These are phyloP conservation scores for Talaromyces sp. DNA, from an alignment of 2,329 filamentous ascomycete species.

Conservation along the genomic window DNA sequence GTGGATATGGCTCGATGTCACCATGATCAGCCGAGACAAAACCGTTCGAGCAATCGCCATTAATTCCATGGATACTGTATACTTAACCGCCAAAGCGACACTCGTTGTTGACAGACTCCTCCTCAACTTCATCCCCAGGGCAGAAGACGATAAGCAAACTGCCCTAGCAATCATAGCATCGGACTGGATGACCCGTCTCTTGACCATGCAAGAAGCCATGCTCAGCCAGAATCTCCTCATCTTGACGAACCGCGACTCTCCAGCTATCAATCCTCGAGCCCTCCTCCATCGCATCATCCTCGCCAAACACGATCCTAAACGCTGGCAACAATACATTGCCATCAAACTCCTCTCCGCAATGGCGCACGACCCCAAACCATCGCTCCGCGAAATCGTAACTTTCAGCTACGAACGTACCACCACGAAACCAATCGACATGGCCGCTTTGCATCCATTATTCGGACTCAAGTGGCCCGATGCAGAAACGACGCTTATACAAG, in stretches of 20 bases:
- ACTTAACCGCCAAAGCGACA: neutral
- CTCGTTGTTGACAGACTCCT: neutral
- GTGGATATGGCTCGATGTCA: neutral
- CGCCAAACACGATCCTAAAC: too few relatives aligned
- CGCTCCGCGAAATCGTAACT: neutral
- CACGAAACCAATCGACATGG: neutral
- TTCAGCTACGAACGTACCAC: neutral
- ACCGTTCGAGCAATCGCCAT: neutral
- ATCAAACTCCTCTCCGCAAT: too few relatives aligned
- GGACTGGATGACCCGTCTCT: slow-evolving; percentile 2
- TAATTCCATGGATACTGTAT: neutral
- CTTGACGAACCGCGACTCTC: neutral
- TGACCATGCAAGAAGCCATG: slow-evolving; percentile 5
- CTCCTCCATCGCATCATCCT: too few relatives aligned
- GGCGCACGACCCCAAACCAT: neutral
- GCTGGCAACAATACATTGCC: too few relatives aligned
- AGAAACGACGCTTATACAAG: neutral
- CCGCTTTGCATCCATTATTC: neutral
- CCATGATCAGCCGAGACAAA: neutral
- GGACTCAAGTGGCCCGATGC: neutral
- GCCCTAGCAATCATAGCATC: neutral
- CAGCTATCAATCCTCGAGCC: neutral
- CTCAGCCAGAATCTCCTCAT: neutral
- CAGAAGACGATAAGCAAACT: neutral
- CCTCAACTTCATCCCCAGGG: neutral